Percentiles rank a stretch among this genome's conserved stretches.
Evolutionary conservation across 2,329 filamentous ascomycete species (phyloP).

Genomic region (Phaeosphaeriaceae sp.): DNA sequence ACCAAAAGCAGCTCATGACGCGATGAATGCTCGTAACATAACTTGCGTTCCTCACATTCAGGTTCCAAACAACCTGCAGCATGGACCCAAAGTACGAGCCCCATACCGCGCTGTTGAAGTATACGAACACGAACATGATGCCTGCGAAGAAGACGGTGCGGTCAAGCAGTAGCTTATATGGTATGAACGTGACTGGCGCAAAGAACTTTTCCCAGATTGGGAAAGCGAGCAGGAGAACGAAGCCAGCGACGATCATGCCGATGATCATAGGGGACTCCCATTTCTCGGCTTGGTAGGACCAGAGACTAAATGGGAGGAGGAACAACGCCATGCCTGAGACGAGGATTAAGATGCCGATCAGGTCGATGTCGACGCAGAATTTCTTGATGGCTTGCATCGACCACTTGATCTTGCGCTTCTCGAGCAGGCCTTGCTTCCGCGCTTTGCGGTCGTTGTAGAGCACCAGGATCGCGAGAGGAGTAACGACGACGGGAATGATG

Average conservation of each 20-base stretch:
- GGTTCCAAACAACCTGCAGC: slow-evolving; percentile 49
- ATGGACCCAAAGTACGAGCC: slow-evolving; percentile 53
- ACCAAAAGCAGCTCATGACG: slow-evolving; percentile 43
- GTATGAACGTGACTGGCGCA: slow-evolving; percentile 53
- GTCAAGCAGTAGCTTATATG: slow-evolving; percentile 58
- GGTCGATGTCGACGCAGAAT: slow-evolving; percentile 72
- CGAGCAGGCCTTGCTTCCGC: slow-evolving; percentile 61
- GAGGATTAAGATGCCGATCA: slow-evolving; percentile 68
- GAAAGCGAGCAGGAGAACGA: slow-evolving; percentile 47
- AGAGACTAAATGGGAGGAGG: slow-evolving; percentile 72
- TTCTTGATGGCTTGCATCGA: slow-evolving; percentile 60
- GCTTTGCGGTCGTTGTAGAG: slow-evolving; percentile 67
- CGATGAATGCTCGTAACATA: slow-evolving; percentile 53
- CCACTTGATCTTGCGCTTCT: slow-evolving; percentile 55
- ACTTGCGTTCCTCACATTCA: slow-evolving; percentile 41
- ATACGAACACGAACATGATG: slow-evolving; percentile 53
- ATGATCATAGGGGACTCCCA: slow-evolving; percentile 53
- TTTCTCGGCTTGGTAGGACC: slow-evolving; percentile 37
- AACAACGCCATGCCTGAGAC: slow-evolving; percentile 69
- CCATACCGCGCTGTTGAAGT: slow-evolving; percentile 48
- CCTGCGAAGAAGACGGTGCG: slow-evolving; percentile 64
- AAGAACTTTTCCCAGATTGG: slow-evolving; percentile 52
- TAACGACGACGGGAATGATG: slow-evolving; percentile 68
- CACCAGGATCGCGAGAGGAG: slow-evolving; percentile 64
- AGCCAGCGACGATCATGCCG: slow-evolving; percentile 51